phyloP scores from a whole-genome alignment of 31 red algal species.

The Asparagopsis taxiformis region DNA sequence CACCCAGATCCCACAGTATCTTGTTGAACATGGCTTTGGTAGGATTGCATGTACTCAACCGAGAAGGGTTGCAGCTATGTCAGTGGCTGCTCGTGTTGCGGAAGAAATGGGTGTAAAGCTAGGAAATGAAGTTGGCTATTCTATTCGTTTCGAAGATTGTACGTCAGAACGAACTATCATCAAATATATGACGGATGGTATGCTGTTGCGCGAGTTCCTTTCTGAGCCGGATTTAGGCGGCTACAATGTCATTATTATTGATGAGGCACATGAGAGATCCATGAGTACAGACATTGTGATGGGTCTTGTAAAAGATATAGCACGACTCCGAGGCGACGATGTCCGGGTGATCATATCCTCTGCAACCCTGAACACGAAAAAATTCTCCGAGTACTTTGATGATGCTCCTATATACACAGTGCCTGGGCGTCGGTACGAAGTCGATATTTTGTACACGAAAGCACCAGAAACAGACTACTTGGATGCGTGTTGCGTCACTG shows the following conservation, averaged over 20 bases:
- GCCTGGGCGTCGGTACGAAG: constrained; percentile 86
- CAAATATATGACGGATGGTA: constrained; percentile 94
- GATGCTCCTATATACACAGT: constrained; percentile 86
- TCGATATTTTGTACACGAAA: constrained; percentile 89
- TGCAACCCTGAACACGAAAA: constrained; percentile 90
- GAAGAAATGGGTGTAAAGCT: constrained; percentile 77
- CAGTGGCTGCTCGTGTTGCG: constrained; percentile 91
- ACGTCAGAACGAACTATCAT: constrained; percentile 80
- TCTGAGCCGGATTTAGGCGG: constrained; percentile 75
- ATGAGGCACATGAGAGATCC: constrained; percentile 98
- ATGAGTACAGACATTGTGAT: constrained; percentile 82
- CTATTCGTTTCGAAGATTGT: constrained; percentile 96
- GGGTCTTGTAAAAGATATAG: constrained; percentile 88
- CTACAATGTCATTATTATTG: constrained; percentile 87
- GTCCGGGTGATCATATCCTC: constrained; percentile 84
- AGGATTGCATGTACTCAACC: constrained; percentile 88
- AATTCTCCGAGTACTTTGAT: constrained; percentile 94
- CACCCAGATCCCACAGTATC: constrained; percentile 93
- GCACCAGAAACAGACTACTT: constrained; percentile 83
- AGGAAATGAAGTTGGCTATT: constrained; percentile 91
- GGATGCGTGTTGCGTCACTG: constrained; percentile 75
- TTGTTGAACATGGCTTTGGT: constrained; percentile 83
- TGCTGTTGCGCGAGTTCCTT: constrained; percentile 93
- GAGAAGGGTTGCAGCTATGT: constrained; percentile 97
- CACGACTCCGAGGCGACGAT: constrained; percentile 67